phyloP scores from a whole-genome alignment of 371 early-diverging fungal species.

The Actinomucor elegans region DNA sequence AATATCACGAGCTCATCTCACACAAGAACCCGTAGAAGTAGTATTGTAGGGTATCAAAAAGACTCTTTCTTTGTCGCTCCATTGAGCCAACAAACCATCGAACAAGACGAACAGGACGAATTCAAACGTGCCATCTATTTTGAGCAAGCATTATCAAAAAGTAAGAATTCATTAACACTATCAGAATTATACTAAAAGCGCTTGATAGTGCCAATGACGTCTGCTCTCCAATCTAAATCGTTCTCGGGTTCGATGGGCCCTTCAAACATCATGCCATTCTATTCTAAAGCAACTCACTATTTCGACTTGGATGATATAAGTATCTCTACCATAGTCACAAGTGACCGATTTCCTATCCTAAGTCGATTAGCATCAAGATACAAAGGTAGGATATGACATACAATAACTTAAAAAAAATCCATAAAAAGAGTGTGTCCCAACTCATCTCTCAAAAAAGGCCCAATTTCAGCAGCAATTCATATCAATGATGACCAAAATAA shows the following conservation, averaged over 20 bases:
- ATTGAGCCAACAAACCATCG: constrained; percentile 3
- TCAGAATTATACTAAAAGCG: too few relatives aligned
- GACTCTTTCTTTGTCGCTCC: constrained; percentile 6
- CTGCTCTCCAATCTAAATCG: constrained; percentile 48
- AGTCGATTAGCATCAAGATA: constrained; percentile 50
- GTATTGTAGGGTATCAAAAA: constrained; percentile 2
- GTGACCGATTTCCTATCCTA: constrained; percentile 43
- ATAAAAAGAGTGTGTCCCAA: not conserved
- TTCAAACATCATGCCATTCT: constrained; percentile 52
- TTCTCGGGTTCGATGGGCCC: constrained; percentile 55
- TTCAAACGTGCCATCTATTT: not conserved
- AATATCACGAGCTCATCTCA: not conserved
- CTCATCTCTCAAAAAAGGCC: constrained; percentile 14
- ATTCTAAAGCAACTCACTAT: constrained; percentile 36
- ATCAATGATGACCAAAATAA: constrained; percentile 55
- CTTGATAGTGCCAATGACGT: not conserved
- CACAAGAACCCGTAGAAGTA: constrained; percentile 6
- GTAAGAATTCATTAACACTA: too few relatives aligned
- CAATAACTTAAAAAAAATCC: too few relatives aligned
- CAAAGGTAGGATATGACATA: constrained; percentile 46
- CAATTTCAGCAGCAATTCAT: constrained; percentile 69
- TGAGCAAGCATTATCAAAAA: not conserved
- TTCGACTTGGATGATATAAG: constrained; percentile 48
- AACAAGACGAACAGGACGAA: constrained; percentile 13
- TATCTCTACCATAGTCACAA: constrained; percentile 52